Evolutionary conservation across 2,329 filamentous ascomycete genomes (phyloP).

Genomic region (Domatiomyces catenatus): DNA sequence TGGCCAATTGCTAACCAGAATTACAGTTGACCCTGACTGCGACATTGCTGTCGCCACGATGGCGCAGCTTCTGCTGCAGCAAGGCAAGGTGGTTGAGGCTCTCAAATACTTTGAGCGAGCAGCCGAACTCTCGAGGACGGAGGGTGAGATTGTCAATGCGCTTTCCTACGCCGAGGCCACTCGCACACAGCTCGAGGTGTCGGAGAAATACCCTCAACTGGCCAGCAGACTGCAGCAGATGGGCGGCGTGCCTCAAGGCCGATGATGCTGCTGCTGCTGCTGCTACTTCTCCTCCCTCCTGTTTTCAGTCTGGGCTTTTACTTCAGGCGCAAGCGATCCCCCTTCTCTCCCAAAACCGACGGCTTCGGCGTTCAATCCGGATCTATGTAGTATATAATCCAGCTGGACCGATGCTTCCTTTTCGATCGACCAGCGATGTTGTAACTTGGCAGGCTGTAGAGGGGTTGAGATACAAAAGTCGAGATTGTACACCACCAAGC

Average conservation of each 20-base stretch:
- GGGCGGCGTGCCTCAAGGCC: slow-evolving; percentile 18
- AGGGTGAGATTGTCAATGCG: slow-evolving; percentile 90
- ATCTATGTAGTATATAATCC: background rate
- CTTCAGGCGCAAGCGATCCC: background rate
- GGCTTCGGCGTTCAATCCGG: background rate
- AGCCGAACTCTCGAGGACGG: slow-evolving; percentile 82
- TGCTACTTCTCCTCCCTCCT: background rate
- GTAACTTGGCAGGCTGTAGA: background rate
- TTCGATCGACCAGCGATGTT: background rate
- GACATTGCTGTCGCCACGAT: slow-evolving; percentile 98
- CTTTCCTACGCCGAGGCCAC: slow-evolving; percentile 95
- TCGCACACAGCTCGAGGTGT: slow-evolving; percentile 82
- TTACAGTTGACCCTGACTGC: slow-evolving; percentile 83
- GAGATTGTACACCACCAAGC: background rate
- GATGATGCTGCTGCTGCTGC: background rate
- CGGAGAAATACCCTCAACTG: slow-evolving; percentile 71
- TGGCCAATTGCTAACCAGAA: slow-evolving; percentile 7
- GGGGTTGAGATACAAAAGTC: background rate
- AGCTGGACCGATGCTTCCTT: background rate
- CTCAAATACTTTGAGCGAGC: slow-evolving; percentile 95
- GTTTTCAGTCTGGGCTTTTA: background rate
- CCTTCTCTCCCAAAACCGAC: background rate
- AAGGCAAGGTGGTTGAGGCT: slow-evolving; percentile 90
- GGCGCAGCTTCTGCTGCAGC: slow-evolving; percentile 91
- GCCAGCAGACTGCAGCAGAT: slow-evolving; percentile 55